phyloP scores from a whole-genome alignment of 352 stramenopile genomes.

The Blastocystis sp. region DNA sequence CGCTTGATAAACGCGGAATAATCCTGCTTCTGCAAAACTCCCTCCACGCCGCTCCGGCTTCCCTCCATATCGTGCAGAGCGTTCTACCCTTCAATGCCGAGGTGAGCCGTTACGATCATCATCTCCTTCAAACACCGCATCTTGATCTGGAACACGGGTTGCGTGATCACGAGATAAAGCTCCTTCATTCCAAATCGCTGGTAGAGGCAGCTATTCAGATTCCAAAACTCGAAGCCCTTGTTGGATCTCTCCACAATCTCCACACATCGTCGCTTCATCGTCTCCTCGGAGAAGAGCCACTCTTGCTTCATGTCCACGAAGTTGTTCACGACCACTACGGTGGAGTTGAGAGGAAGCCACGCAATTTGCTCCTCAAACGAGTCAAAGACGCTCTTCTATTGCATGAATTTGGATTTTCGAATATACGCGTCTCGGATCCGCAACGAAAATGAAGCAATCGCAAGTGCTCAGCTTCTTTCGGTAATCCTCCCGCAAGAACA shows the following conservation, averaged over 20 bases:
- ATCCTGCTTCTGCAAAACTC: neutral
- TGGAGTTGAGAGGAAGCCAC: constrained; percentile 12
- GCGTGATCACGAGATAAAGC: neutral
- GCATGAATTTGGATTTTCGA: neutral
- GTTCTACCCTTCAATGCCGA: neutral
- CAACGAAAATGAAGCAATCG: constrained; percentile 39
- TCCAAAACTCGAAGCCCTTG: constrained; percentile 29
- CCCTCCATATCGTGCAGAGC: constrained; percentile 26
- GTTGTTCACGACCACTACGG: constrained; percentile 21
- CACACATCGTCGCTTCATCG: neutral
- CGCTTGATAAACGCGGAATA: neutral
- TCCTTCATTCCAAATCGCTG: constrained; percentile 39
- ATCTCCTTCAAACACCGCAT: constrained; percentile 16
- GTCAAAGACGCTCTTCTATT: constrained; percentile 17
- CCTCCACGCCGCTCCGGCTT: constrained; percentile 13
- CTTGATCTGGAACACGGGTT: constrained; percentile 41
- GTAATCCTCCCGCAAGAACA: neutral
- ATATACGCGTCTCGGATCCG: constrained; percentile 7
- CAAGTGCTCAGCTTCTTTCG: neutral
- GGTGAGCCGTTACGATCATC: neutral
- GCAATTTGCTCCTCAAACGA: constrained; percentile 5
- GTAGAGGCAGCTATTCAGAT: constrained; percentile 19
- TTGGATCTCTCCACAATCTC: neutral
- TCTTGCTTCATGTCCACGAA: neutral
- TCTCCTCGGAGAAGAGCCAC: constrained; percentile 1